These are phyloP conservation scores for Chlamydomonas sphaeroides DNA, from an alignment of 139 green algal species.

Conservation along the genomic window DNA sequence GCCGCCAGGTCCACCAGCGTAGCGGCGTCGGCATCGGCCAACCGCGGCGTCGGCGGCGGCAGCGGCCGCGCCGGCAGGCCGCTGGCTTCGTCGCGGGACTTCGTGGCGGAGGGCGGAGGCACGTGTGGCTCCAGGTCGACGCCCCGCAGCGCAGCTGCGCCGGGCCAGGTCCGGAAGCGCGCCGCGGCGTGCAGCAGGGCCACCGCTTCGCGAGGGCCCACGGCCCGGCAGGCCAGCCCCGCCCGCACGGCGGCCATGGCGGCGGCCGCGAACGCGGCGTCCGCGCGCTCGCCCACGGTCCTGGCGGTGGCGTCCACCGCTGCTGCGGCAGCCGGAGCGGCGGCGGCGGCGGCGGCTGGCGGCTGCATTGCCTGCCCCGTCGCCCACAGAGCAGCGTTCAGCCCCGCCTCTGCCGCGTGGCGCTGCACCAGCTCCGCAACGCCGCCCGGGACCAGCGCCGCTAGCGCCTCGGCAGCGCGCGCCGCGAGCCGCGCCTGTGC, in stretches of 20 bases:
- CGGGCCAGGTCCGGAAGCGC: constrained; percentile 1
- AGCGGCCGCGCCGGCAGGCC: no score
- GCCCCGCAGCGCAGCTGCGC: neutral
- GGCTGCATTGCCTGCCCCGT: no score
- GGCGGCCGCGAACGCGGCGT: neutral
- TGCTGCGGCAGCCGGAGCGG: neutral
- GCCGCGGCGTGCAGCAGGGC: neutral
- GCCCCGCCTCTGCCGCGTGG: neutral
- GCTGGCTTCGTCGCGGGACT: no score
- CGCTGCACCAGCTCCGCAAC: neutral
- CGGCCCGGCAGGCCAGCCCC: neutral
- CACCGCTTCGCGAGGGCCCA: neutral
- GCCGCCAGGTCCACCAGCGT: no score
- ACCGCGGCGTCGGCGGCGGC: no score
- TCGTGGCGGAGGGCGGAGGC: neutral
- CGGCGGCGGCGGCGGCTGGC: neutral
- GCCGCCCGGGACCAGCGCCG: constrained; percentile 1
- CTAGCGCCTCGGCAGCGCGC: constrained; percentile 3
- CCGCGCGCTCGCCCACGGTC: neutral
- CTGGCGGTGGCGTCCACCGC: no score
- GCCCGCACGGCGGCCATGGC: neutral
- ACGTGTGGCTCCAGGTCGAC: neutral
- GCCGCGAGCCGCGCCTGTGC: neutral
- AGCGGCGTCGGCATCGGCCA: no score
- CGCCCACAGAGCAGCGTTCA: neutral